phyloP scores from a whole-genome alignment of 2,329 filamentous ascomycete species.

The Alternaria triticimaculans region DNA sequence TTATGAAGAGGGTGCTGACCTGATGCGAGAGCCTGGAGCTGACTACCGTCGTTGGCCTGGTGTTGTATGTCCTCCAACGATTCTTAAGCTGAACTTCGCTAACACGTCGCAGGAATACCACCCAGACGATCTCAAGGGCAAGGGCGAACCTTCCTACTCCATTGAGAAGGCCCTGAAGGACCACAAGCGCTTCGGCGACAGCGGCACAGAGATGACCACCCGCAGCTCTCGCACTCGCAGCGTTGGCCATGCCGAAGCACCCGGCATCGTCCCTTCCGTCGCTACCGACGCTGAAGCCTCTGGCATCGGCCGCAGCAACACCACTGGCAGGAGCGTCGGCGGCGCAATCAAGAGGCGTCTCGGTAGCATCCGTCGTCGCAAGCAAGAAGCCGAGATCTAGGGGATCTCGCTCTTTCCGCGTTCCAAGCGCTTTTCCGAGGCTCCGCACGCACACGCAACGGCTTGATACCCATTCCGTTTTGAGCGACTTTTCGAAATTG shows the following conservation, averaged over 20 bases:
- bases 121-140: slow-evolving; percentile 80
- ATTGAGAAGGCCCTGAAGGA: slow-evolving; percentile 72
- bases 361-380: slow-evolving; percentile 52
- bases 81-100: slow-evolving; percentile 2
- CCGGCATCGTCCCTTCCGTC: slow-evolving; percentile 23
- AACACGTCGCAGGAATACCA: slow-evolving; percentile 62
- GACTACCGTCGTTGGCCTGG: slow-evolving; percentile 79
- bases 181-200: slow-evolving; percentile 55
- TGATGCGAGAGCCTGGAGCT: slow-evolving; percentile 83
- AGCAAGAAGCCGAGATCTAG: slow-evolving; percentile 35
- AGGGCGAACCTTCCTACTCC: slow-evolving; percentile 77
- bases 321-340: slow-evolving; percentile 46
- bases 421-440: background rate
- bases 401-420: slow-evolving; percentile 9
- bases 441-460: background rate
- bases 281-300: slow-evolving; percentile 39
- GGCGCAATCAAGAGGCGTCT: slow-evolving; percentile 56
- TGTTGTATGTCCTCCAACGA: slow-evolving; percentile 64
- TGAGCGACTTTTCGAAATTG: background rate
- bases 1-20: slow-evolving; percentile 85
- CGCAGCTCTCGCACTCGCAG: slow-evolving; percentile 45
- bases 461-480: background rate
- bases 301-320: slow-evolving; percentile 42
- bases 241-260: slow-evolving; percentile 42
- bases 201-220: slow-evolving; percentile 55